phyloP scores from a whole-genome alignment of 2,329 filamentous ascomycete genomes.

The Cytospora paraplurivora region DNA sequence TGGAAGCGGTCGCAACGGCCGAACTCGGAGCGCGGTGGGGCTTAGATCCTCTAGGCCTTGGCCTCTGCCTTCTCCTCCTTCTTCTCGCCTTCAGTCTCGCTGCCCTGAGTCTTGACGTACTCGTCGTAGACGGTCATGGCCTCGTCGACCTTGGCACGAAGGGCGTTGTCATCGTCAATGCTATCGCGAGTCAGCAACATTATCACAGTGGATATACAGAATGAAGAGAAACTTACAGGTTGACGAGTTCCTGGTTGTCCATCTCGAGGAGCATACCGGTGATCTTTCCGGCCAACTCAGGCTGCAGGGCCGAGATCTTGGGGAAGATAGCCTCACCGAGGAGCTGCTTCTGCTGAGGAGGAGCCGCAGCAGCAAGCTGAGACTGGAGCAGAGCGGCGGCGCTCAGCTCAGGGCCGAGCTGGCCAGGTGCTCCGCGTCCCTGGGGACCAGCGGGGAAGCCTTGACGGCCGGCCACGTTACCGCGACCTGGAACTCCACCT shows the following conservation, averaged over 20 bases:
- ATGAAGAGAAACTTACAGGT: constrained; percentile 71
- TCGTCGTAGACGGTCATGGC: constrained; percentile 97
- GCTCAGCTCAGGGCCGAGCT: constrained; percentile 43
- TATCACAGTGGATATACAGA: not conserved
- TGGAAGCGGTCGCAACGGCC: constrained; percentile 15
- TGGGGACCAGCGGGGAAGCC: constrained; percentile 44
- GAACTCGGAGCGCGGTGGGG: constrained; percentile 9
- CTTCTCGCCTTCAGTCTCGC: constrained; percentile 47
- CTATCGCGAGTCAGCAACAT: constrained; percentile 49
- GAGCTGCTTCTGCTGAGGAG: constrained; percentile 95
- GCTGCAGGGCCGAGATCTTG: constrained; percentile 94
- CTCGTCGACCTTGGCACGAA: constrained; percentile 95
- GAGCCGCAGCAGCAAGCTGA: constrained; percentile 57
- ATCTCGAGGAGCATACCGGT: constrained; percentile 99
- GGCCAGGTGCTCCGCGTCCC: constrained; percentile 48
- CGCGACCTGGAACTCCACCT: constrained; percentile 38
- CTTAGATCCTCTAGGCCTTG: constrained; percentile 47
- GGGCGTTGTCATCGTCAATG: constrained; percentile 84
- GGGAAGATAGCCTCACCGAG: constrained; percentile 97
- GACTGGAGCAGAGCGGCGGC: constrained; percentile 53
- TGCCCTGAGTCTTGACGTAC: constrained; percentile 84
- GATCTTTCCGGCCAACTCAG: constrained; percentile 97
- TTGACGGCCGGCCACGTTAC: constrained; percentile 46
- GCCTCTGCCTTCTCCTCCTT: constrained; percentile 56
- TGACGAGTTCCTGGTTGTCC: constrained; percentile 93